Evolutionary conservation across 495 filamentous ascomycete species (phyloP).

Genomic region (Cercophora sp.): DNA sequence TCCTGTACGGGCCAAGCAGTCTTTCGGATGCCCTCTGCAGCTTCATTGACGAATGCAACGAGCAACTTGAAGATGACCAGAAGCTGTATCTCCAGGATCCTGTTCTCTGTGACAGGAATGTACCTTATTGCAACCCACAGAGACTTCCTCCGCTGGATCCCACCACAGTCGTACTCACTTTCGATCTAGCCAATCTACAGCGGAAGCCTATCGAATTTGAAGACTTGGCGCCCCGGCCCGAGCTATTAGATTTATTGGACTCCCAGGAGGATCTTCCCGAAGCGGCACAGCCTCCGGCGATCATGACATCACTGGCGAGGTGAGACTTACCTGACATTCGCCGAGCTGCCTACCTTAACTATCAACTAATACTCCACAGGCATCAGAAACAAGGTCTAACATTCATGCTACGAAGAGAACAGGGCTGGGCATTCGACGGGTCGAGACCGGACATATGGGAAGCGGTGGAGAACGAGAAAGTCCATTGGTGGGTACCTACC

Average conservation of each 20-base stretch:
- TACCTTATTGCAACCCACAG: conserved; percentile 45
- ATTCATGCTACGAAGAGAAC: conserved; percentile 39
- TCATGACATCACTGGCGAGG: conserved; percentile 8
- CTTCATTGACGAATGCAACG: conserved; percentile 30
- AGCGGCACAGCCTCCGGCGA: conserved; percentile 23
- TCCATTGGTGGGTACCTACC: not conserved
- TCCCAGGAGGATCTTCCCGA: conserved; percentile 19
- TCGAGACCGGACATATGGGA: conserved; percentile 23
- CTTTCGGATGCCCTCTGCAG: conserved; percentile 30
- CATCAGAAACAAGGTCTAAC: conserved; percentile 45
- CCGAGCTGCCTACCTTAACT: not conserved
- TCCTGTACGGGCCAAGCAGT: conserved; percentile 26
- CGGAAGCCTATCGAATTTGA: not conserved
- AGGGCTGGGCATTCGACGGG: conserved; percentile 28
- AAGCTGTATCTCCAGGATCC: conserved; percentile 43
- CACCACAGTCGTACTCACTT: conserved; percentile 1
- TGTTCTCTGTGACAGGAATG: conserved; percentile 24
- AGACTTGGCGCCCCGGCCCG: not conserved
- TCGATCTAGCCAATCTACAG: not conserved
- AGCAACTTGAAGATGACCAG: too few species aligned
- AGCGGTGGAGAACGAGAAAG: conserved; percentile 8
- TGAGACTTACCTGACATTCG: not conserved
- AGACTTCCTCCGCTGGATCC: conserved; percentile 29
- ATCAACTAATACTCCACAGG: conserved; percentile 12
- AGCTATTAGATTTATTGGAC: conserved; percentile 16